phyloP scores from a whole-genome alignment of 345 rosid genomes.

The Murraya paniculata region DNA sequence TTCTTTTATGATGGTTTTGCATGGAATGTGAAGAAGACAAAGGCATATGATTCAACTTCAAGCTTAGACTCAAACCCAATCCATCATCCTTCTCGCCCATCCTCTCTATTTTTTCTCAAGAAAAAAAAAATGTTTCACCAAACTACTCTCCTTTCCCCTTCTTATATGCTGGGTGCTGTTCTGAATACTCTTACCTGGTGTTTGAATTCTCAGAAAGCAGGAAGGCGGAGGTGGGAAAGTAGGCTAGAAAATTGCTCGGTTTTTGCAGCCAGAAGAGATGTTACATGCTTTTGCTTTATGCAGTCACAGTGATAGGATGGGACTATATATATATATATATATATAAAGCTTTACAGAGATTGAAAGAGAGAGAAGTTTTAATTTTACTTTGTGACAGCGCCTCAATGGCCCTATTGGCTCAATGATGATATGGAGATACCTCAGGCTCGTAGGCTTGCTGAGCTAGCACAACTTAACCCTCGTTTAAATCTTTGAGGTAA shows the following conservation, averaged over 20 bases:
- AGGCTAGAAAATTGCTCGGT: slow-evolving; percentile 21
- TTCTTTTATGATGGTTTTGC: slow-evolving; percentile 34
- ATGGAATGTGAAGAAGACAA: slow-evolving; percentile 34
- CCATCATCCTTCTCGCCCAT: slow-evolving; percentile 63
- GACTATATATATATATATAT: slow-evolving; percentile 26
- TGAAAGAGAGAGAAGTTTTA: slow-evolving; percentile 37
- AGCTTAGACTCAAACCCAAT: slow-evolving; percentile 52
- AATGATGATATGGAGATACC: slow-evolving; percentile 28
- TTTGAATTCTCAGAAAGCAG: slow-evolving; percentile 23
- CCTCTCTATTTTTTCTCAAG: neutral
- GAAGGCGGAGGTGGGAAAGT: slow-evolving; percentile 15
- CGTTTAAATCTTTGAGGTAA: neutral
- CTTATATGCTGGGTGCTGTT: slow-evolving; percentile 16
- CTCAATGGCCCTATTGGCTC: slow-evolving; percentile 54
- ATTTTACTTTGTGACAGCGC: slow-evolving; percentile 60
- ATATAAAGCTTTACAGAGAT: neutral
- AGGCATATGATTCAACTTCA: slow-evolving; percentile 46
- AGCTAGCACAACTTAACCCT: slow-evolving; percentile 17
- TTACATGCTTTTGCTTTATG: slow-evolving; percentile 34
- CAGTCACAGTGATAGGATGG: slow-evolving; percentile 42
- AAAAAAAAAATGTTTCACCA: neutral
- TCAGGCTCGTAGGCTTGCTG: neutral
- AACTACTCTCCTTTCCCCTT: neutral
- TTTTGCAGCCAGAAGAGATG: slow-evolving; percentile 30
- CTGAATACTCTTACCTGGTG: slow-evolving; percentile 8